Evolutionary conservation across 1,284 basidiomycete genomes (phyloP), one percentile per base, ranked within the genome.

Genomic region (Paramarasmius palmivorus): DNA sequence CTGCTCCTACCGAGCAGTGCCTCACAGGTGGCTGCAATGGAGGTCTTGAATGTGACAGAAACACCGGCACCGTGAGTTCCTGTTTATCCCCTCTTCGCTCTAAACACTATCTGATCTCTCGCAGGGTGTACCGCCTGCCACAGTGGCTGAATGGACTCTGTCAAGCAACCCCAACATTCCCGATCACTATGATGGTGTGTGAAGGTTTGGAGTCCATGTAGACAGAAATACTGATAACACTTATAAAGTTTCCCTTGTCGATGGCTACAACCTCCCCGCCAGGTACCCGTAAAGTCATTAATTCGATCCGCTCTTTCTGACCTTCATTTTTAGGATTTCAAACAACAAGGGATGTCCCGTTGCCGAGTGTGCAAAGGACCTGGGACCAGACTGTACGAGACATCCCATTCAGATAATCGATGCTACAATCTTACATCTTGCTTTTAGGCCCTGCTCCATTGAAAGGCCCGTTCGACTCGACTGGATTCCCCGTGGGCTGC

Each of bases 401-500:
- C 29, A n/a, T n/a, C 29, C 15, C n/a, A 8, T n/a, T 20, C 10
- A 17, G 22, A 25, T n/a, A n/a, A n/a, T n/a, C n/a, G 12, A 17
- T 29, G 22, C 14, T 46, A 9, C 25, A 25, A 26, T 20, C 40
- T 37, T 35, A 35, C 15, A 7, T 7, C n/a, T 14, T 29, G 38
- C 9, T 36, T 10, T 14, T 38, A 82, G 81, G 81, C 59, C 84
- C 83, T 37, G 65, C 71, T 19, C 59, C 68, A 3, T 68, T 84
- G 39, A 73, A 76, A 58, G 83, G 83, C 7, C 82, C 83, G 0
- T 78, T 67, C 57, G 80, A 85, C 62, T 68, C 75, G 3, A 64
- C 68, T 32, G 84, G 84, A 5, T 75, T 76, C 63, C 74, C 78
- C 6, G 76, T 84, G 2, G 85, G 84, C 4, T 87, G 85, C 71